Conservation (phyloP, 2,329 filamentous ascomycete genomes). For the Trichoderma sp. region DNA sequence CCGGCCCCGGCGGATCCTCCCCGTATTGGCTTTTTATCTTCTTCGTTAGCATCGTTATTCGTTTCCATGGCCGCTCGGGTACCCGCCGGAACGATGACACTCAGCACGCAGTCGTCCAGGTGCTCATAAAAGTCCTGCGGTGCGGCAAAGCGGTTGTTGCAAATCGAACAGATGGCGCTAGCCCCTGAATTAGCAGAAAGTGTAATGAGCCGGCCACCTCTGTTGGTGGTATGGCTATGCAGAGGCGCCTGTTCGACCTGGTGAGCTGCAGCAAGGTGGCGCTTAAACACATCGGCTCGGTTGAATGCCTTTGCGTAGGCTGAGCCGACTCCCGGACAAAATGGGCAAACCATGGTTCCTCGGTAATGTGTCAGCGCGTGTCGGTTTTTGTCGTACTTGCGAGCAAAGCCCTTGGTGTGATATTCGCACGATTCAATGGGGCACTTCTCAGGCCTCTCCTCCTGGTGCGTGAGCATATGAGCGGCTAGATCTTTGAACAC, state of each 20-base stretch:
- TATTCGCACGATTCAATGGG: slow-evolving; percentile 93
- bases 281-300: slow-evolving; percentile 94
- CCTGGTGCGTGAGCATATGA: slow-evolving; percentile 95
- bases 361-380: slow-evolving; percentile 98
- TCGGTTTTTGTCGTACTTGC: slow-evolving; percentile 97
- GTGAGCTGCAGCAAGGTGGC: slow-evolving; percentile 90
- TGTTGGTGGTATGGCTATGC: slow-evolving; percentile 65
- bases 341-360: slow-evolving; percentile 96
- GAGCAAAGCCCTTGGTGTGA: slow-evolving; percentile 88
- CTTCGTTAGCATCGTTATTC: slow-evolving; percentile 22
- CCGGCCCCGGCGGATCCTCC: neutral
- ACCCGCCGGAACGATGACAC: slow-evolving; percentile 54
- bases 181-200: slow-evolving; percentile 36
- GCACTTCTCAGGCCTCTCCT: slow-evolving; percentile 92
- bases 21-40: slow-evolving; percentile 14
- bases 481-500: slow-evolving; percentile 70
- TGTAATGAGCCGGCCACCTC: slow-evolving; percentile 22
- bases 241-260: slow-evolving; percentile 92
- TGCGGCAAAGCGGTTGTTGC: slow-evolving; percentile 73
- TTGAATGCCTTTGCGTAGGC: slow-evolving; percentile 95
- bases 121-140: slow-evolving; percentile 98
- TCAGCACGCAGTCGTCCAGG: slow-evolving; percentile 68
- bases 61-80: slow-evolving; percentile 15
- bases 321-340: slow-evolving; percentile 86
- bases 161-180: slow-evolving; percentile 89